Conservation (phyloP, 805 yeast species). For the Tetrapisispora pingtungensis region DNA sequence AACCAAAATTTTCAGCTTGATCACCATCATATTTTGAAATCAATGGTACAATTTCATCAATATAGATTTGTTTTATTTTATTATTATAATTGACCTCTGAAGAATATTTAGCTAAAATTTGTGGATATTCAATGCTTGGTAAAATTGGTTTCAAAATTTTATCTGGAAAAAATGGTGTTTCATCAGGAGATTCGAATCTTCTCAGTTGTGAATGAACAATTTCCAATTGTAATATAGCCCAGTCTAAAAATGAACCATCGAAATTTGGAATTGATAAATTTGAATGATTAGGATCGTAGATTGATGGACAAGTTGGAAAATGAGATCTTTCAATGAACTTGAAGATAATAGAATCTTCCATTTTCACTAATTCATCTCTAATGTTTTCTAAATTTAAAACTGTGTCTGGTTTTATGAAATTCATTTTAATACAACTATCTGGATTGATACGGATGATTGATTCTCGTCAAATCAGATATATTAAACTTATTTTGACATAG, state of each 20-base stretch:
- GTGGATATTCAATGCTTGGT: slow-evolving; percentile 73
- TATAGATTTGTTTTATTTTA: slow-evolving; percentile 58
- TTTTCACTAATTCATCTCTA: slow-evolving; percentile 71
- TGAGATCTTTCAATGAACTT: slow-evolving; percentile 89
- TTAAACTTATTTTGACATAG: too few species aligned
- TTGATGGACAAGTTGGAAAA: slow-evolving; percentile 63
- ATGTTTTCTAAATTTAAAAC: slow-evolving; percentile 75
- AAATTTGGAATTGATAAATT: slow-evolving; percentile 50
- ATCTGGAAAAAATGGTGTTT: slow-evolving; percentile 76
- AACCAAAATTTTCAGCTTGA: slow-evolving; percentile 78
- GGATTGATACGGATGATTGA: too few species aligned
- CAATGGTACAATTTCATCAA: slow-evolving; percentile 63
- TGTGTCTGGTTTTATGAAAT: slow-evolving; percentile 72
- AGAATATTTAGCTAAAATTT: slow-evolving; percentile 62
- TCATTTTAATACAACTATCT: slow-evolving; percentile 56
- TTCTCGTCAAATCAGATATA: too few species aligned
- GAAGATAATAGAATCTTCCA: slow-evolving; percentile 95
- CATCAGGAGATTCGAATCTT: slow-evolving; percentile 91
- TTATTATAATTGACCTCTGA: slow-evolving; percentile 67
- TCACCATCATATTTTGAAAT: slow-evolving; percentile 60
- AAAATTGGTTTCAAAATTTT: slow-evolving; percentile 55
- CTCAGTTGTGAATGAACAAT: slow-evolving; percentile 68
- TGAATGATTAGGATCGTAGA: slow-evolving; percentile 48
- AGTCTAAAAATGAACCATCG: slow-evolving; percentile 77
- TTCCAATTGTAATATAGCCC: slow-evolving; percentile 72